Evolutionary conservation across 345 rosid species (phyloP), one percentile per base, ranked within the genome.

Genomic region (Populus deltoides): DNA sequence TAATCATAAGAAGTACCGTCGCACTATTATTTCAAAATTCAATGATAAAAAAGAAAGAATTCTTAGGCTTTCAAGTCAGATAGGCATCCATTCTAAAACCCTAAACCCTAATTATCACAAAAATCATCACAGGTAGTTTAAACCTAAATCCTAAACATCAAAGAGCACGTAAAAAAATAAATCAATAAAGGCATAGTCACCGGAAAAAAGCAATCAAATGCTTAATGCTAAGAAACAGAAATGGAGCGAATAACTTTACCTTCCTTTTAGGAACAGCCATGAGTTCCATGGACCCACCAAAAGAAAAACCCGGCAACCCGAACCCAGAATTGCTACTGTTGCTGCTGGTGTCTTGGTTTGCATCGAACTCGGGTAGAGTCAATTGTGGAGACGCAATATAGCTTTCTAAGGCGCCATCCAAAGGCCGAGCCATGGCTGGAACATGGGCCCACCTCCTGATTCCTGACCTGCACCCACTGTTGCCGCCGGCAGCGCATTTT

Each of bases 201-300:
- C 9, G 35, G 27, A 7, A 57, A 10, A 57, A n/a, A 57, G 22
- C 20, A 24, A 73, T 53, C 49, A 8, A 33, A 57, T 31, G 25
- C 15, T 71, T 16, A 6, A 17, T 16, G 66, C 9, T 27, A n/a
- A 22, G 15, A 49, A 13, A 3, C 51, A 63, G 75, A 35, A 45
- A 62, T 4, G 20, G 53, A 51, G 27, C 7, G 15, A 43, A 39
- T 11, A 62, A 20, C 2, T 17, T 72, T 47, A 90, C 98, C 93
- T 88, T 94, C 81, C 75, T 90, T 79, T 89, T 94, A 25, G 97
- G 98, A n/a, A 90, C 97, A 74, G 97, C 97, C 98, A 94, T 94
- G 65, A 94, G 90, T 75, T 94, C 98, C 95, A 94, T 86, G 75
- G 89, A 80, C 71, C 94, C 93, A 69, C 77, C 86, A 24, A 85